A percentile compares a stretch with the other conserved stretches of the same genome.
Conservation (phyloP, 257 asterid genomes). For the Scutellaria baicalensis region DNA sequence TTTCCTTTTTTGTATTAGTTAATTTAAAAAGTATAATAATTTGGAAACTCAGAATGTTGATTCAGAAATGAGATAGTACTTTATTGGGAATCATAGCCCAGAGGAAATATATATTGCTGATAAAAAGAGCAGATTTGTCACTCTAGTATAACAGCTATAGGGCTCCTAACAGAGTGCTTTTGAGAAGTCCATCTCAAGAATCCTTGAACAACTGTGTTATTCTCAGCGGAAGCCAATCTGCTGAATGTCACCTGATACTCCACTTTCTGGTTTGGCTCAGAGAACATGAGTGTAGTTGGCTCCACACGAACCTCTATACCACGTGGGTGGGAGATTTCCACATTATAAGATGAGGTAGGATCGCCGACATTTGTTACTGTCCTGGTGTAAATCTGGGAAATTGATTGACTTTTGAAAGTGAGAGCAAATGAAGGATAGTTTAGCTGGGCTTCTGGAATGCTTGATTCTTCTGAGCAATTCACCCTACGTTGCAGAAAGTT, state of each 20-base stretch:
- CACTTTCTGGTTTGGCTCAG: conserved; percentile 23
- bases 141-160: neutral
- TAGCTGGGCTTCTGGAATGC: conserved; percentile 27
- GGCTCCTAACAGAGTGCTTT: conserved; percentile 23
- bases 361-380: conserved; percentile 12
- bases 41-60: too few species aligned
- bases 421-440: conserved; percentile 40
- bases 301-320: conserved; percentile 21
- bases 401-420: neutral
- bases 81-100: too few species aligned
- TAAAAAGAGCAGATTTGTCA: too few species aligned
- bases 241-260: conserved; percentile 27
- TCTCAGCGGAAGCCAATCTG: neutral
- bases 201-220: conserved; percentile 18
- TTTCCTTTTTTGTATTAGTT: too few species aligned
- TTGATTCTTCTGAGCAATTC: conserved; percentile 12
- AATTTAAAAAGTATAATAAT: too few species aligned
- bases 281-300: conserved; percentile 21
- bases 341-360: conserved; percentile 13
- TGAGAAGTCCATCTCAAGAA: conserved; percentile 18
- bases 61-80: too few species aligned
- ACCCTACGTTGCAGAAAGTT: neutral
- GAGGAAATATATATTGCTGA: too few species aligned
- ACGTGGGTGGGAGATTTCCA: conserved; percentile 17
- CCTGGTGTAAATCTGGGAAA: conserved; percentile 25